Conservation (phyloP, 495 filamentous ascomycete species). For the Neurospora sp. region DNA sequence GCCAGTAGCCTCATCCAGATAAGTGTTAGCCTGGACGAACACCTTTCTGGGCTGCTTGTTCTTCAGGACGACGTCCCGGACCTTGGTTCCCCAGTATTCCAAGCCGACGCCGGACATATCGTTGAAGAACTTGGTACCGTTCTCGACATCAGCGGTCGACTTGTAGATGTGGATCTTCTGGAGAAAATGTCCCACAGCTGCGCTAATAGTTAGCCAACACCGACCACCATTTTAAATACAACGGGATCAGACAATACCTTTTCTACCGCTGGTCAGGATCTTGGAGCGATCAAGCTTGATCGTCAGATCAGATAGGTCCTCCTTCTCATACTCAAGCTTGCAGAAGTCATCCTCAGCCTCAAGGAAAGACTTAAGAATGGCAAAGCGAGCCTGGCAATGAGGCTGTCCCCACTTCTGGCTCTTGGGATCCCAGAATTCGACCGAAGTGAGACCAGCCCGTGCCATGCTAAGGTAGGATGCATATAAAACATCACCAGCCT, state of each 20-base stretch:
- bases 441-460: slow-evolving; percentile 67
- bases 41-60: slow-evolving; percentile 91
- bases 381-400: slow-evolving; percentile 90
- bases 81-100: slow-evolving; percentile 67
- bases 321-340: slow-evolving; percentile 59
- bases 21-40: slow-evolving; percentile 91
- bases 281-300: slow-evolving; percentile 75
- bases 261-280: slow-evolving; percentile 54
- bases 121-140: slow-evolving; percentile 65
- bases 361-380: slow-evolving; percentile 81
- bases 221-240: not conserved
- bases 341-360: slow-evolving; percentile 73
- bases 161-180: slow-evolving; percentile 92
- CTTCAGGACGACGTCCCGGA: slow-evolving; percentile 67
- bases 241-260: slow-evolving; percentile 26
- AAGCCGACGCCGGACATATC: slow-evolving; percentile 71
- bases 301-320: slow-evolving; percentile 69
- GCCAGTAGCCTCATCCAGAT: slow-evolving; percentile 53
- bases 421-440: slow-evolving; percentile 87
- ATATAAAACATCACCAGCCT: slow-evolving; percentile 80
- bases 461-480: slow-evolving; percentile 86
- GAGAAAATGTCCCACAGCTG: slow-evolving; percentile 78
- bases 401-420: slow-evolving; percentile 86
- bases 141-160: slow-evolving; percentile 72
- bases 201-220: slow-evolving; percentile 8